These are phyloP conservation scores for Miscanthus lutarioriparius DNA, from an alignment of 176 grass and related monocot species.

Conservation along the genomic window DNA sequence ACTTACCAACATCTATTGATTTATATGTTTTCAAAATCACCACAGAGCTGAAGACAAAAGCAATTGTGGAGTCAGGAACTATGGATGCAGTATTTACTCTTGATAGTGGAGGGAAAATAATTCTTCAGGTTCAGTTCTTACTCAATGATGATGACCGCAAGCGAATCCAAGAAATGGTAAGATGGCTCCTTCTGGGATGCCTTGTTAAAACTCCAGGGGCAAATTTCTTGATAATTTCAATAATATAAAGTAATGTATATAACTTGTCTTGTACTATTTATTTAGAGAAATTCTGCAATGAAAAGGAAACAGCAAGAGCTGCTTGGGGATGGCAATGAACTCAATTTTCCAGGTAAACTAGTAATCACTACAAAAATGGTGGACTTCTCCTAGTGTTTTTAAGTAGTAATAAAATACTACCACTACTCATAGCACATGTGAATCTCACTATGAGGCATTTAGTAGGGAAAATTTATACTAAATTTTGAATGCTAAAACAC, in stretches of 20 bases:
- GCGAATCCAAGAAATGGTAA: constrained; percentile 51
- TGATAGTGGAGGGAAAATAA: constrained; percentile 27
- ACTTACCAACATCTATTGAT: not conserved
- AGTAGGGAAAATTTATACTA: too few species aligned
- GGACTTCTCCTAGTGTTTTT: too few species aligned
- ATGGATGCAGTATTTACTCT: constrained; percentile 35
- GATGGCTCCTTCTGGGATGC: not conserved
- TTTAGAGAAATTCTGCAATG: constrained; percentile 44
- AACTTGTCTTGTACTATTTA: not conserved
- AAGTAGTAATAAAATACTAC: too few species aligned
- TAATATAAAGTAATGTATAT: not conserved
- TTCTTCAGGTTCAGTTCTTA: constrained; percentile 42
- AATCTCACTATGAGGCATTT: too few species aligned
- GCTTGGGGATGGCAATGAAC: constrained; percentile 15
- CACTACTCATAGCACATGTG: too few species aligned
- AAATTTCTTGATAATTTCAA: not conserved
- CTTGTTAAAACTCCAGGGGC: not conserved
- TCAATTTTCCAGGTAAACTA: constrained; percentile 37
- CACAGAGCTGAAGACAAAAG: constrained; percentile 43
- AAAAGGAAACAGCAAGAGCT: constrained; percentile 47
- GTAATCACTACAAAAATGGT: not conserved
- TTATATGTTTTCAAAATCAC: not conserved
- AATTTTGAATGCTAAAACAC: too few species aligned
- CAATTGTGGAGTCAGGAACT: constrained; percentile 44
- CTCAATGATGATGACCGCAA: constrained; percentile 54